Conservation (phyloP, 2,329 filamentous ascomycete genomes). For the Colletotrichum echinochloae region DNA sequence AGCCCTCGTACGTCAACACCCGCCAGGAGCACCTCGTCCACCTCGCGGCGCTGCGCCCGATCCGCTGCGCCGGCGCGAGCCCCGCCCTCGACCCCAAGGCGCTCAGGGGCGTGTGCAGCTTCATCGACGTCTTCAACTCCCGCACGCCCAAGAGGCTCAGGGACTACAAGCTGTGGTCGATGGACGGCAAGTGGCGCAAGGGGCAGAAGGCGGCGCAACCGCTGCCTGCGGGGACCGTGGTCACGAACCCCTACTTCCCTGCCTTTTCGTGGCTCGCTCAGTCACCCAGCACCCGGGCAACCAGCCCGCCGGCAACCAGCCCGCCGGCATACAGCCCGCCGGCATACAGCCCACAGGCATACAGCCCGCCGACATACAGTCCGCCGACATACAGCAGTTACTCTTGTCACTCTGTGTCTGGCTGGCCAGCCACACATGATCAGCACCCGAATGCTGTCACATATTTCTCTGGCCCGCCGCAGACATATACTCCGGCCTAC, state of each 20-base stretch:
- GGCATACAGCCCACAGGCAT: too few species aligned
- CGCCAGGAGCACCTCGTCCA: not conserved
- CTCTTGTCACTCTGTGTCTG: not conserved
- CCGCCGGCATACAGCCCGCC: rapidly evolving
- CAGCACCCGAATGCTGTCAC: not conserved
- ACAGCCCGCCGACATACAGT: too few species aligned
- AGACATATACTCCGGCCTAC: not conserved
- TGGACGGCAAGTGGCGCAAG: not conserved
- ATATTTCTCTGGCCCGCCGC: not conserved
- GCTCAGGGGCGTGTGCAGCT: not conserved
- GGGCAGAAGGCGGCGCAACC: not conserved
- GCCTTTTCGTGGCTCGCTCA: not conserved
- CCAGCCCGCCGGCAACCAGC: not conserved
- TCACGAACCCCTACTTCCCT: not conserved
- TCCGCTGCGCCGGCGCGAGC: not conserved
- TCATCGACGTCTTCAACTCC: not conserved
- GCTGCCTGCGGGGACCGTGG: not conserved
- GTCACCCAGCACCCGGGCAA: too few species aligned
- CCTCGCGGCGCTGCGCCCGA: not conserved
- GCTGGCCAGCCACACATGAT: not conserved
- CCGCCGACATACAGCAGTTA: not conserved
- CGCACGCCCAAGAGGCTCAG: not conserved
- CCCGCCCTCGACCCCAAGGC: not conserved
- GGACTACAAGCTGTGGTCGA: not conserved
- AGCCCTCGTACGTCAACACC: not conserved